These are phyloP conservation scores for Thelephora terrestris DNA, from an alignment of 1,284 basidiomycete genomes.

Conservation along the genomic window DNA sequence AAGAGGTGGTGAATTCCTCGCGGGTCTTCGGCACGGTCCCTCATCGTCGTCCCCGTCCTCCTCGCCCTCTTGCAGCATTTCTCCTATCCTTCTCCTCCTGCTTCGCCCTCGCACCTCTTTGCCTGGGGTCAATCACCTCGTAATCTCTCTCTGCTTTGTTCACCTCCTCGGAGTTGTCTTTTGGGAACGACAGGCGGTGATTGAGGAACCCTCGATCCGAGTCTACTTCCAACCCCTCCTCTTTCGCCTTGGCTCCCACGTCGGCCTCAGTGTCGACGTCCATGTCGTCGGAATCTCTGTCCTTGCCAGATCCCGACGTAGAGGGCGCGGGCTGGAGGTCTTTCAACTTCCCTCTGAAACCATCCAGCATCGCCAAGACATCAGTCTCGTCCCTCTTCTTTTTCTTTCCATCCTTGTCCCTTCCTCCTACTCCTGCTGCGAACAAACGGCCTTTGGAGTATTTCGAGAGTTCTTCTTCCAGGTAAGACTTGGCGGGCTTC, in stretches of 20 bases:
- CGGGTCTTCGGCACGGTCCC: too few species aligned
- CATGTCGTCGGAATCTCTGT: conserved; percentile 16
- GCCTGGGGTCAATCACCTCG: conserved; percentile 77
- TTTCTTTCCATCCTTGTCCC: conserved; percentile 36
- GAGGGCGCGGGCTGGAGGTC: conserved; percentile 15
- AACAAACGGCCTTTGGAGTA: conserved; percentile 50
- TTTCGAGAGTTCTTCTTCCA: conserved; percentile 73
- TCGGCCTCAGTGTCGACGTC: conserved; percentile 15
- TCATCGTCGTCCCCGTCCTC: conserved; percentile 14
- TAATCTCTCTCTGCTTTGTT: conserved; percentile 82
- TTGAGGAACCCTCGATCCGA: conserved; percentile 72
- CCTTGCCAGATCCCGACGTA: conserved; percentile 26
- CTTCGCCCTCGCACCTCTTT: conserved; percentile 54
- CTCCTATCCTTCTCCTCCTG: conserved; percentile 65
- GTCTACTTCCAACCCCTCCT: conserved; percentile 67
- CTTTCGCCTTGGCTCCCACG: conserved; percentile 25
- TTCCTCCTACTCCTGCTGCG: conserved; percentile 37
- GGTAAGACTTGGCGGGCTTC: conserved; percentile 53
- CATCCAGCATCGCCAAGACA: conserved; percentile 58
- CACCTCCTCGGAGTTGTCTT: conserved; percentile 68
- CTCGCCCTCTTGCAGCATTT: conserved; percentile 24
- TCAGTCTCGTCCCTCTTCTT: conserved; percentile 65
- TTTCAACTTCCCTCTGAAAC: conserved; percentile 65
- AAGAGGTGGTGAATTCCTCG: too few species aligned
- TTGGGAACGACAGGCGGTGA: conserved; percentile 70